Base-by-base conservation (phyloP, 306 rosid genomes). In the Vigna radiata region DNA sequence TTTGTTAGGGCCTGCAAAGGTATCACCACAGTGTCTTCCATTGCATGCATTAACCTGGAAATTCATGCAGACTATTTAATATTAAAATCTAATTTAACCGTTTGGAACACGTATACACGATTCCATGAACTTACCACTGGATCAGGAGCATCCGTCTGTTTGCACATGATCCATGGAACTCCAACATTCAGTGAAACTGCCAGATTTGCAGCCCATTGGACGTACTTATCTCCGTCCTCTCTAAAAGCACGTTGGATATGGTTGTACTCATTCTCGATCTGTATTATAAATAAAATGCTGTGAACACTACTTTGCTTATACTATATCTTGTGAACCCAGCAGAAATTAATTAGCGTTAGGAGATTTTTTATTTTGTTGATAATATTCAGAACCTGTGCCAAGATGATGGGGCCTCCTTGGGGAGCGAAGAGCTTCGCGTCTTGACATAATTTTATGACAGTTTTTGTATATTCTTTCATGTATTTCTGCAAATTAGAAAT, bases 111-210 rank as follows among this genome's bases (percentile, higher is more conserved):
- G 27, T 25, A 25, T 25, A 25, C 27, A 25, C 27, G 27, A 25
- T 25, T 25, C 33, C 33, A 29, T 29, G 55, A 12, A 85, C 90
- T 84, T 80, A 94, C 98, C 67, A 95, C 90, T 25, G 97, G 93
- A 86, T 92, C 97, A 77, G 98, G 98, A 80, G 98, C 98, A 81
- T 95, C 92, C 58, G 31, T 87, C n/a, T 95, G 98, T 89, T 95
- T 92, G 91, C 98, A 95, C 98, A 95, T 95, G 85, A 95, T 11
- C 98, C 98, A 95, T 77, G 98, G 98, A 77, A 95, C 88, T 44
- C 90, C 96, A 5, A n/a, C 8, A 21, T 88, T 72, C 73, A 66
- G 2, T 1, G 78, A 54, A 27, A 89, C 76, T 8, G 97, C 98
- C 90, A 89, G 6, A 0, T 89, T 82, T 69, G 96, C 98, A 4